A percentile compares a stretch with the other conserved stretches of the same genome.
These are phyloP conservation scores for Chaetomiaceae sp. DNA, from an alignment of 2,329 filamentous ascomycete species.

Conservation along the genomic window DNA sequence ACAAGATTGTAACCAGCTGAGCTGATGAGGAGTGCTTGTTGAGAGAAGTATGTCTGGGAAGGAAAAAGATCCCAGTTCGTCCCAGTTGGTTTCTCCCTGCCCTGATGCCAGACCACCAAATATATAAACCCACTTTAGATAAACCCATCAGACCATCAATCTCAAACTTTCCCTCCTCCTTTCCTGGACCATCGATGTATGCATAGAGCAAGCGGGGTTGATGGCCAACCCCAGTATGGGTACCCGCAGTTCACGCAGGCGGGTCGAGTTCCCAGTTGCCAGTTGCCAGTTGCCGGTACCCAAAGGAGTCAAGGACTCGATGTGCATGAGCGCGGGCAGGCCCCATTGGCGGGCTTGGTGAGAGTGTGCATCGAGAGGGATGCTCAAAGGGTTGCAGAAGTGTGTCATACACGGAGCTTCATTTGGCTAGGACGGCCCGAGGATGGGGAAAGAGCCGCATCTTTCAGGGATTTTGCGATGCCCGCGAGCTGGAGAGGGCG, in stretches of 20 bases:
- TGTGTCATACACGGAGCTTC: conserved; percentile 7
- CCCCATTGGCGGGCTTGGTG: conserved; percentile 10
- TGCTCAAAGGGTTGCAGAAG: conserved; percentile 4
- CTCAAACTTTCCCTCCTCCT: too few species aligned
- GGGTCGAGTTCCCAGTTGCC: not conserved
- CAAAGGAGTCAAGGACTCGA: not conserved
- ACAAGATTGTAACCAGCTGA: not conserved
- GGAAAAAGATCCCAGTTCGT: too few species aligned
- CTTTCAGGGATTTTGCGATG: conserved; percentile 2
- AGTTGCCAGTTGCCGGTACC: conserved; percentile 2
- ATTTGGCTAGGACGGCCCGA: conserved; percentile 2
- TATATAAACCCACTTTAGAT: conserved; percentile 5
- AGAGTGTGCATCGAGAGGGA: conserved; percentile 3
- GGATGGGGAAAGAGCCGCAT: conserved; percentile 8
- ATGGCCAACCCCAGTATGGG: conserved; percentile 5
- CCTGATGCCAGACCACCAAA: too few species aligned
- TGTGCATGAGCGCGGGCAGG: conserved; percentile 6
- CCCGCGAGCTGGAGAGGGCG: conserved; percentile 4
- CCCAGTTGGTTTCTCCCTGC: too few species aligned
- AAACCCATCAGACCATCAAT: not conserved
- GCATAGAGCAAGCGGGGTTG: conserved; percentile 9
- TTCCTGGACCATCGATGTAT: not conserved
- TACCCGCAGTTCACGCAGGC: conserved; percentile 1
- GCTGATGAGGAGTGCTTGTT: too few species aligned
- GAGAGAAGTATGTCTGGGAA: too few species aligned